A percentile compares a stretch with the other conserved stretches of the same genome.
Evolutionary conservation across 371 early-diverging fungal genomes (phyloP).

Genomic region (Syncephalastrum contaminatum): DNA sequence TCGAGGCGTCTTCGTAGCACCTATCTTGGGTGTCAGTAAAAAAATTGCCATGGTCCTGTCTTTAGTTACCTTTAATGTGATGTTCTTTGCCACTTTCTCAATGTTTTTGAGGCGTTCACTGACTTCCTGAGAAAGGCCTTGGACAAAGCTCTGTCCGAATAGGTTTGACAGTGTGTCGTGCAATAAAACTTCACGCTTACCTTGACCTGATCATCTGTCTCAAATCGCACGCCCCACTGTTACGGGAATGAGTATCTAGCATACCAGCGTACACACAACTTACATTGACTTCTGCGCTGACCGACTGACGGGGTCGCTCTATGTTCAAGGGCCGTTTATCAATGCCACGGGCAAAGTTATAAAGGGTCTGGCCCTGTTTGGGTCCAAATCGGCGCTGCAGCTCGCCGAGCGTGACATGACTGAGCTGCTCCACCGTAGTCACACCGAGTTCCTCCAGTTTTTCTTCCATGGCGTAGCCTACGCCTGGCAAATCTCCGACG

Average conservation of each 20-base stretch:
- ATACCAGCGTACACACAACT: slow-evolving; percentile 3
- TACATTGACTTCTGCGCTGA: slow-evolving; percentile 73
- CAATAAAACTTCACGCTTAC: slow-evolving; percentile 13
- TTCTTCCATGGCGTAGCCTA: slow-evolving; percentile 44
- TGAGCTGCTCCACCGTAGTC: slow-evolving; percentile 54
- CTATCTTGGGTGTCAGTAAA: slow-evolving; percentile 13
- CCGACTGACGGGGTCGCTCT: slow-evolving; percentile 67
- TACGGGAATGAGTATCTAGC: background rate
- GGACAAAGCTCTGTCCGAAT: slow-evolving; percentile 37
- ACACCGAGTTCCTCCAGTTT: slow-evolving; percentile 48
- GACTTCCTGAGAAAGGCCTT: slow-evolving; percentile 53
- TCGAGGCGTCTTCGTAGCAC: slow-evolving; percentile 46
- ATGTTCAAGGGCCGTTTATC: slow-evolving; percentile 67
- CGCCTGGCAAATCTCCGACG: slow-evolving; percentile 46
- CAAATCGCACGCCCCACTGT: slow-evolving; percentile 86
- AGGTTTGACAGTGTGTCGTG: background rate
- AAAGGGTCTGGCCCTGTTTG: slow-evolving; percentile 68
- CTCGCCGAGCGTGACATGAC: slow-evolving; percentile 23
- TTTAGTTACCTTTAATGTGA: slow-evolving; percentile 57
- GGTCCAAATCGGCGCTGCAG: slow-evolving; percentile 69
- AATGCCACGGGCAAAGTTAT: slow-evolving; percentile 70
- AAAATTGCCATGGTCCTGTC: no score
- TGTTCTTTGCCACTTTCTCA: slow-evolving; percentile 42
- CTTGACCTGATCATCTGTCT: slow-evolving; percentile 60
- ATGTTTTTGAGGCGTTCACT: slow-evolving; percentile 48